phyloP scores from a whole-genome alignment of 768 basidiomycete species.

The Psilocybe subaeruginosa region DNA sequence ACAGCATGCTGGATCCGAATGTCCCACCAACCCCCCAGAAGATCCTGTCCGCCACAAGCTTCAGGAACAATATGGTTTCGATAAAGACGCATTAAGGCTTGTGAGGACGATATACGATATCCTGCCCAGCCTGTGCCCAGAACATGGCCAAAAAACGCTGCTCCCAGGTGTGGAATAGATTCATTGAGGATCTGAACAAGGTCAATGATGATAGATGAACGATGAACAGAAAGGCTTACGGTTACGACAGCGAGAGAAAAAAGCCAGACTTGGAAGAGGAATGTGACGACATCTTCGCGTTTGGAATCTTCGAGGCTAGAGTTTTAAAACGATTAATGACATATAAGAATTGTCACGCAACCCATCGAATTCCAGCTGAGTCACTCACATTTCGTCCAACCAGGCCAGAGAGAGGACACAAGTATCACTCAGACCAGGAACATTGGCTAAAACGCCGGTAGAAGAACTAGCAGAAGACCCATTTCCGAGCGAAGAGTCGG shows the following conservation, averaged over 20 bases:
- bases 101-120: constrained; percentile 40
- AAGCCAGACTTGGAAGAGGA: constrained; percentile 52
- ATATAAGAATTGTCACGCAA: not conserved
- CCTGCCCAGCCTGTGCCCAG: constrained; percentile 51
- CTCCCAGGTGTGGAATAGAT: constrained; percentile 54
- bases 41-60: constrained; percentile 42
- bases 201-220: not conserved
- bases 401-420: constrained; percentile 49
- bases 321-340: not conserved
- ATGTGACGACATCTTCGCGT: constrained; percentile 50
- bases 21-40: constrained; percentile 48
- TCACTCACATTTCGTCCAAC: constrained; percentile 46
- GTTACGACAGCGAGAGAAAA: constrained; percentile 47
- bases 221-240: constrained; percentile 26
- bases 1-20: constrained; percentile 37
- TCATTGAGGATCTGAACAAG: constrained; percentile 47
- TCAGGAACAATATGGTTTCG: constrained; percentile 34
- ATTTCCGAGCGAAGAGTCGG: not conserved
- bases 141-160: constrained; percentile 47
- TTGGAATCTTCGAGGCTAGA: constrained; percentile 39
- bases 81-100: constrained; percentile 34
- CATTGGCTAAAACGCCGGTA: not conserved
- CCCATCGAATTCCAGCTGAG: not conserved
- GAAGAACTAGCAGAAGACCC: not conserved
- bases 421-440: constrained; percentile 12